Evolutionary conservation across 2,329 filamentous ascomycete genomes (phyloP), one percentile per base, ranked within the genome.

Genomic region (Elsinoe ampelina): DNA sequence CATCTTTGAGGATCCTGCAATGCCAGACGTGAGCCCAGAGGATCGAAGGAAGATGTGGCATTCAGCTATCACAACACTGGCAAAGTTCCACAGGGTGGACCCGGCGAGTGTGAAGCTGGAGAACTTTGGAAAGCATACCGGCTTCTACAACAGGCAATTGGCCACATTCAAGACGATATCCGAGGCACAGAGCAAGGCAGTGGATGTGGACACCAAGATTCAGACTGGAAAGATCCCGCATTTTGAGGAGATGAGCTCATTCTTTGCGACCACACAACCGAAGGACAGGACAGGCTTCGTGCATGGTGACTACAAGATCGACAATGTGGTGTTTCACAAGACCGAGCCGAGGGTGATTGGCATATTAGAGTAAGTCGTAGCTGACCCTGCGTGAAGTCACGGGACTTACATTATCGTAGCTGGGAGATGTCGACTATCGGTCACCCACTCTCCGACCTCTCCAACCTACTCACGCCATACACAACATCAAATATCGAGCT

Each of bases 371-470:
- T 62, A 43, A 58, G 60, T 58, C 15, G 32, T 7, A 39, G 2
- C 6, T 19, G 13, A 15, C n/a, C 15, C 1, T 19, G 15, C n/a
- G 26, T 26, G 34, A 19, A 8, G 34, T 32, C 41, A 22, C n/a
- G 10, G 17, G 13, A 39, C 32, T 60, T 30, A 60, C 36, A 36
- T 30, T 30, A 43, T 15, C 7, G 5, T 36, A 66, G 65, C 73
- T 97, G 92, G 92, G 93, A 97, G 75, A 95, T 98, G 89, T 90
- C 89, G 35, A 97, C 93, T 0, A 85, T 96, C 56, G 93, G 93
- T n/a, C 92, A 98, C 70, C 93, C 93, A 1, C 80, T 97, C 19
- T 92, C 87, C 5, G 93, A 98, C 69, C 76, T 97, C 39, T 84
- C 85, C 70, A 97, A 97, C 72, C 77, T 97, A 15, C 70, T 84